Percentiles rank a stretch among this genome's conserved stretches.
These are phyloP conservation scores for Rhododendron vialii DNA, from an alignment of 148 eudicot genomes.

Conservation along the genomic window DNA sequence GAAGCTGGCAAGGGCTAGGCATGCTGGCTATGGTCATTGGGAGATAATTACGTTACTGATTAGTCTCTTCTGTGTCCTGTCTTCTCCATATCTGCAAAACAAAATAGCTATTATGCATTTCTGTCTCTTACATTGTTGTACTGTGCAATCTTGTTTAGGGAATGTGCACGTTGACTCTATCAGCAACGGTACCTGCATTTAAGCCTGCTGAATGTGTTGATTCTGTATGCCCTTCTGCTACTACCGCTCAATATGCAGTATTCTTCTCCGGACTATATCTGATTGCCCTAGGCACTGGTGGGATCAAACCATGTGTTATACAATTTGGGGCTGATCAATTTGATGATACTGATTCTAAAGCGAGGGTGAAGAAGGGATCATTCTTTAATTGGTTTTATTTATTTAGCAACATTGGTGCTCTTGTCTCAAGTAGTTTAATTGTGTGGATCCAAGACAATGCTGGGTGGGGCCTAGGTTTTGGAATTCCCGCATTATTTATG, in stretches of 20 bases:
- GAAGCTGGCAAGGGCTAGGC: neutral
- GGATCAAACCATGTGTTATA: slow-evolving; percentile 53
- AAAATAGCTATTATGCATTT: neutral
- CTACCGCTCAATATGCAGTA: slow-evolving; percentile 39
- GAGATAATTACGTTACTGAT: neutral
- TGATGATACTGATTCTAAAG: slow-evolving; percentile 57
- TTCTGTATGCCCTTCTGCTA: slow-evolving; percentile 41
- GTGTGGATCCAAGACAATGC: slow-evolving; percentile 66
- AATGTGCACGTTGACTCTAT: slow-evolving; percentile 48
- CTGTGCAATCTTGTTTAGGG: slow-evolving; percentile 25
- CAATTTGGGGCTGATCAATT: slow-evolving; percentile 63
- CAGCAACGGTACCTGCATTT: slow-evolving; percentile 36
- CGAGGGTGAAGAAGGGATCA: slow-evolving; percentile 59
- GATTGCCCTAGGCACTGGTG: slow-evolving; percentile 54
- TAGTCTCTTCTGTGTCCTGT: neutral
- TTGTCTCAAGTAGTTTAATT: slow-evolving; percentile 47
- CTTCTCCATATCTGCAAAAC: slow-evolving; percentile 1
- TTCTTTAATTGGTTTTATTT: slow-evolving; percentile 70
- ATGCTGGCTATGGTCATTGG: neutral
- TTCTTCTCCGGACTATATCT: slow-evolving; percentile 43
- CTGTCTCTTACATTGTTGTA: neutral
- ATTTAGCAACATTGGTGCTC: slow-evolving; percentile 53
- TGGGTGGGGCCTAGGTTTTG: slow-evolving; percentile 74
- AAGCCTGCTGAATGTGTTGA: slow-evolving; percentile 44
- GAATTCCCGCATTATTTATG: slow-evolving; percentile 56